These are phyloP conservation scores for Leucosporidium scottii DNA, from an alignment of 768 basidiomycete genomes.

Conservation along the genomic window DNA sequence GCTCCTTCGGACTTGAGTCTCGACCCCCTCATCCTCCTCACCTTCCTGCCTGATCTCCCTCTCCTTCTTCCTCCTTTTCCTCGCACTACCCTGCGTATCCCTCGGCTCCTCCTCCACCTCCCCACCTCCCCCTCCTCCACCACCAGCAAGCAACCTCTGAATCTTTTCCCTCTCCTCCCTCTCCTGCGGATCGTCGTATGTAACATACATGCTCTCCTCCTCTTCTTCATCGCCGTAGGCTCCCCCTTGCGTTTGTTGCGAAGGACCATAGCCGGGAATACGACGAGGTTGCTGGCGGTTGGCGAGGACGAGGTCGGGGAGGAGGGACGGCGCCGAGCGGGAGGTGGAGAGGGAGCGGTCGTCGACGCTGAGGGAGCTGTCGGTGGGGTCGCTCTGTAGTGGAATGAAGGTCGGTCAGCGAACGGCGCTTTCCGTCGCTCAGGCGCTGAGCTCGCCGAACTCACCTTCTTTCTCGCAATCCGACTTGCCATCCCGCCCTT, in stretches of 20 bases:
- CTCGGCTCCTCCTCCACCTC: neutral
- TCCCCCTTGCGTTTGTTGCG: conserved; percentile 6
- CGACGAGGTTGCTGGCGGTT: neutral
- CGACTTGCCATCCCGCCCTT: neutral
- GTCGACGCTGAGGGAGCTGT: neutral
- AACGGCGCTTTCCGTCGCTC: neutral
- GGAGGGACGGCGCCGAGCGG: neutral
- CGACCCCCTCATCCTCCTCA: too few relatives aligned
- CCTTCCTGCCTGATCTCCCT: too few relatives aligned
- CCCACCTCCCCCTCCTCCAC: neutral
- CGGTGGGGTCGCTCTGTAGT: too few relatives aligned
- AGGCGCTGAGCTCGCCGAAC: neutral
- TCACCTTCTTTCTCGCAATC: conserved; percentile 3
- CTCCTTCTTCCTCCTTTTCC: neutral
- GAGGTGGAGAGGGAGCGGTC: neutral
- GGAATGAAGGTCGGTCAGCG: too few relatives aligned
- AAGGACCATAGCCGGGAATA: conserved; percentile 4
- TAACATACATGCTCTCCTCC: conserved; percentile 11
- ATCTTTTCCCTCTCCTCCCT: conserved; percentile 7
- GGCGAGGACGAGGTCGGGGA: neutral
- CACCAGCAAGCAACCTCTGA: neutral
- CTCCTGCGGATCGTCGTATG: conserved; percentile 8
- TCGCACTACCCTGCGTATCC: neutral
- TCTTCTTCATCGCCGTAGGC: neutral
- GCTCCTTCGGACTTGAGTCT: too few relatives aligned